Percentiles rank a stretch among this genome's conserved stretches.
These are phyloP conservation scores for Serendipita sp. DNA, from an alignment of 768 basidiomycete genomes.

Conservation along the genomic window DNA sequence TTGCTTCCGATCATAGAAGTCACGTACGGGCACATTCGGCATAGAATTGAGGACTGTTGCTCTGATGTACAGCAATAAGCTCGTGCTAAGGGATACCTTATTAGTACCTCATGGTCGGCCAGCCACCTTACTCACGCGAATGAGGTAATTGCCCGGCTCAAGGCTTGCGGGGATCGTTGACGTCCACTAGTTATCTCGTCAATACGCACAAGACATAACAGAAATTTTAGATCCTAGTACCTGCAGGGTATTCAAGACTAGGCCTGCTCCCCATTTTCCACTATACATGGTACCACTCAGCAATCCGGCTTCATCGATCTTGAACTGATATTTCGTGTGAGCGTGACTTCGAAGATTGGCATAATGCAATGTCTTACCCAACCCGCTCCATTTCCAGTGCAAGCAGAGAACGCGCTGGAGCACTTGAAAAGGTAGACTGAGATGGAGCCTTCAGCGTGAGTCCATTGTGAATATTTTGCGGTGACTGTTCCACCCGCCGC, in stretches of 20 bases:
- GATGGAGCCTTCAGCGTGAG: slow-evolving; percentile 10
- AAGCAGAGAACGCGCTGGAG: not conserved
- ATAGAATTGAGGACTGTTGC: slow-evolving; percentile 14
- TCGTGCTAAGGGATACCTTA: not conserved
- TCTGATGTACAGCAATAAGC: slow-evolving; percentile 12
- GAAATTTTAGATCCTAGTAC: too few species aligned
- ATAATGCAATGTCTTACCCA: slow-evolving; percentile 1
- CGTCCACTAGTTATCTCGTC: slow-evolving; percentile 7
- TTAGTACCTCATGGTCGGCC: not conserved
- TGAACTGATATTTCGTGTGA: slow-evolving; percentile 4
- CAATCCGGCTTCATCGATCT: slow-evolving; percentile 9
- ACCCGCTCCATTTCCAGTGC: not conserved
- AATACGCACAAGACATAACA: too few species aligned
- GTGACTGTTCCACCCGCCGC: slow-evolving; percentile 9
- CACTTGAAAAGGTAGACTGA: slow-evolving; percentile 8
- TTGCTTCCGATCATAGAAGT: not conserved
- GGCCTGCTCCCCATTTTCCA: slow-evolving; percentile 11
- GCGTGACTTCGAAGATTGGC: not conserved
- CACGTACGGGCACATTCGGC: slow-evolving; percentile 12
- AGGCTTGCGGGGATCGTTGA: slow-evolving; percentile 11
- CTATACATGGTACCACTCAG: slow-evolving; percentile 10
- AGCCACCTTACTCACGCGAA: slow-evolving; percentile 5
- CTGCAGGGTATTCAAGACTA: slow-evolving; percentile 3
- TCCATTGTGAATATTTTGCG: slow-evolving; percentile 11
- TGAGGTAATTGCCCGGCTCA: slow-evolving; percentile 12